Conservation (phyloP, 768 basidiomycete genomes). For the Boletus eberwhitei region DNA sequence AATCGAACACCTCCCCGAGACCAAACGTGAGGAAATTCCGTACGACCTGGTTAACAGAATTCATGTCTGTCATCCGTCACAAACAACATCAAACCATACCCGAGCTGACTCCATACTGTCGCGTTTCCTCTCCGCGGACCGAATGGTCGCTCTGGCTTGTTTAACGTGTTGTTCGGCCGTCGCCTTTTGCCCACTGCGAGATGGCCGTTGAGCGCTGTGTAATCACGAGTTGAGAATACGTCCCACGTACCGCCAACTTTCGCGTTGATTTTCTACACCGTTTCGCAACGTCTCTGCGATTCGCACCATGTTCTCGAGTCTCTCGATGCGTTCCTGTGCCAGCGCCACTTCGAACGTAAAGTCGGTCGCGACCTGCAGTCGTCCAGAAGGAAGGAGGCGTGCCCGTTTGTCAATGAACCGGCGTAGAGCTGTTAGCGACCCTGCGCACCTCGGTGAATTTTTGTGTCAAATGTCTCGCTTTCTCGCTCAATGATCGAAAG, state of each 20-base stretch:
- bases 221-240: not conserved
- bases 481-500: constrained; percentile 6
- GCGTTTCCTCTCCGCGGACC: constrained; percentile 9
- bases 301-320: not conserved
- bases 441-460: constrained; percentile 4
- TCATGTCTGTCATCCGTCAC: not conserved
- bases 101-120: constrained; percentile 15
- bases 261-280: not conserved
- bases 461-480: constrained; percentile 8
- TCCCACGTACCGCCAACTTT: constrained; percentile 7
- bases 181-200: constrained; percentile 1
- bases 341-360: constrained; percentile 5
- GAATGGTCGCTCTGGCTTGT: constrained; percentile 12
- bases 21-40: constrained; percentile 15
- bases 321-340: constrained; percentile 1
- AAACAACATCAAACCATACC: not conserved
- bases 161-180: constrained; percentile 1
- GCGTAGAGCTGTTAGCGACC: not conserved
- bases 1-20: constrained; percentile 13
- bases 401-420: not conserved
- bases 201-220: not conserved
- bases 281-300: not conserved
- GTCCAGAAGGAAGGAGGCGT: not conserved
- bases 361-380: constrained; percentile 10
- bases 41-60: constrained; percentile 1